Evolutionary conservation across 768 basidiomycete genomes (phyloP).

Genomic region (Pleurotus salmoneostramineus): DNA sequence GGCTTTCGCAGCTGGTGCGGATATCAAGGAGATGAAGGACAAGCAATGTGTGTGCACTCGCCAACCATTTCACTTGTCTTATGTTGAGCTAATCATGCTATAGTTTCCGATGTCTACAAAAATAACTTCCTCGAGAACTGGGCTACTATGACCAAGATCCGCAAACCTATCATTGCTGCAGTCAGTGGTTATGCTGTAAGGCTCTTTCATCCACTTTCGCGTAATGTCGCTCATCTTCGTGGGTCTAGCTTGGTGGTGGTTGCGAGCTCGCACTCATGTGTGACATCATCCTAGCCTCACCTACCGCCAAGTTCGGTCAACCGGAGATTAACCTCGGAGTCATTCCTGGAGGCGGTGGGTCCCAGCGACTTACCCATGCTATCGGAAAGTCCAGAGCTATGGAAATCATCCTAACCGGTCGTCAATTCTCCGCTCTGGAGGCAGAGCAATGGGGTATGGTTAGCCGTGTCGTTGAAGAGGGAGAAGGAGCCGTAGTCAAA

Average conservation of each 20-base stretch:
- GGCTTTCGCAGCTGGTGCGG: constrained; percentile 98
- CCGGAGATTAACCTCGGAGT: constrained; percentile 95
- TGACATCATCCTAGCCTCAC: constrained; percentile 91
- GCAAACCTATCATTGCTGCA: constrained; percentile 94
- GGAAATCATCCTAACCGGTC: constrained; percentile 91
- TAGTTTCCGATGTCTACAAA: constrained; percentile 86
- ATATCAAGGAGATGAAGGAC: constrained; percentile 99
- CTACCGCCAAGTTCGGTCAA: constrained; percentile 90
- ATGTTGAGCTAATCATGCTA: not conserved
- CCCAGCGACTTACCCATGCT: constrained; percentile 81
- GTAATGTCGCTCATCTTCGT: not conserved
- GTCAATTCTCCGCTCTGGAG: constrained; percentile 74
- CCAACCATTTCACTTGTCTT: not conserved
- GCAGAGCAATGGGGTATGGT: constrained; percentile 88
- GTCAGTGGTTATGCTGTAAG: constrained; percentile 91
- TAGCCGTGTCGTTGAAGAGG: constrained; percentile 73
- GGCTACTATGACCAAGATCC: constrained; percentile 64
- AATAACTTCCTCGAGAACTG: constrained; percentile 85
- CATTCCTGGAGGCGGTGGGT: constrained; percentile 93
- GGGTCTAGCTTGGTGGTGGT: constrained; percentile 84
- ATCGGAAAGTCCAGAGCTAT: constrained; percentile 93
- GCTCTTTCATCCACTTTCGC: constrained; percentile 10
- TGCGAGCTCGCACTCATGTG: constrained; percentile 96
- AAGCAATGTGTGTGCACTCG: constrained; percentile 64
- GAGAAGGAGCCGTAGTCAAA: constrained; percentile 75